Conservation (phyloP, 495 filamentous ascomycete species). For the Corynascus novoguineensis region DNA sequence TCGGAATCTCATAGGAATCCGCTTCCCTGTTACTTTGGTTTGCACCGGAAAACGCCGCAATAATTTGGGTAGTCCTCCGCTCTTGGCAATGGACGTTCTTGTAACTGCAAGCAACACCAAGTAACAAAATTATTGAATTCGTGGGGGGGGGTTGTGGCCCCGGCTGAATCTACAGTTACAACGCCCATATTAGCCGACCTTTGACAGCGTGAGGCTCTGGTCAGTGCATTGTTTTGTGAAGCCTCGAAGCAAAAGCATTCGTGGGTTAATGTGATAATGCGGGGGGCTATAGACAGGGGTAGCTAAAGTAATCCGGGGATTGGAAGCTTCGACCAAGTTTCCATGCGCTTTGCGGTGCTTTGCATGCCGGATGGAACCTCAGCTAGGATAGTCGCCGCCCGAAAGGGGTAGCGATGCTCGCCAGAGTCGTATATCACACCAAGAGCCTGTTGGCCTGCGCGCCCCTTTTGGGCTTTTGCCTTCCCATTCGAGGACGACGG, state of each 20-base stretch:
- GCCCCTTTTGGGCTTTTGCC: slow-evolving; percentile 1
- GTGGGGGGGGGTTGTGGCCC: not conserved
- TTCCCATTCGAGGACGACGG: slow-evolving; percentile 11
- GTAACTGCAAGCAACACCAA: not conserved
- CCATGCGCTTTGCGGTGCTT: slow-evolving; percentile 8
- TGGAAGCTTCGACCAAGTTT: slow-evolving; percentile 11
- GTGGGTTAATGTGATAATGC: slow-evolving; percentile 7
- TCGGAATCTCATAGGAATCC: not conserved
- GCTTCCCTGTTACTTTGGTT: not conserved
- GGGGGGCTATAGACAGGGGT: slow-evolving; percentile 8
- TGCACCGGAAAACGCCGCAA: not conserved
- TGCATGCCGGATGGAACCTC: slow-evolving; percentile 8
- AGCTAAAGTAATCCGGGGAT: not conserved
- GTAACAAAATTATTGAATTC: not conserved
- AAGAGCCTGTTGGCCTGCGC: slow-evolving; percentile 2
- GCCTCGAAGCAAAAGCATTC: not conserved
- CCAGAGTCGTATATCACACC: slow-evolving; percentile 8
- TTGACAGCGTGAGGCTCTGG: not conserved
- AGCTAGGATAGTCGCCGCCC: not conserved
- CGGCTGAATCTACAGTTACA: slow-evolving; percentile 12
- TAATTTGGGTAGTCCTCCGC: not conserved
- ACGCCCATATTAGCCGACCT: slow-evolving; percentile 1
- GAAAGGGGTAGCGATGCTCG: slow-evolving; percentile 7
- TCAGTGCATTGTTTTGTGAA: not conserved
- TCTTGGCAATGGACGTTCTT: not conserved